Evolutionary conservation across 257 asterid species (phyloP).

Genomic region (Nicotiana undulata): DNA sequence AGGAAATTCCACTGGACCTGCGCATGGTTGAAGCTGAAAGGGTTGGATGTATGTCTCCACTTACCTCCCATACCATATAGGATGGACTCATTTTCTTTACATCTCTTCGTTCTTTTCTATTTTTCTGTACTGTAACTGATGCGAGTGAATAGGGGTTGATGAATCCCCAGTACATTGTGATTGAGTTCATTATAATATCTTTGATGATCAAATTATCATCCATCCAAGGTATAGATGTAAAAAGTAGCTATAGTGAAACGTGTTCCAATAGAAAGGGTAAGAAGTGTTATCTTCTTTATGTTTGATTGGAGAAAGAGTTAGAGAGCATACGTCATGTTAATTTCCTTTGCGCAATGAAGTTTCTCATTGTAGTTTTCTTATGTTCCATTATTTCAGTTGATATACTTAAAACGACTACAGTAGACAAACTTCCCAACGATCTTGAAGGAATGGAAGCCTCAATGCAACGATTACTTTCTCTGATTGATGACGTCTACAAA

Average conservation of each 20-base stretch:
- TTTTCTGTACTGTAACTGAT: neutral
- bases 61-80: neutral
- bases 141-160: neutral
- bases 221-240: neutral
- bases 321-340: neutral
- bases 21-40: slow-evolving; percentile 91
- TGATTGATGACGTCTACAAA: slow-evolving; percentile 74
- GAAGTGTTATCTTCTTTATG: neutral
- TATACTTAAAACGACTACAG: slow-evolving; percentile 66
- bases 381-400: slow-evolving; percentile 46
- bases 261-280: neutral
- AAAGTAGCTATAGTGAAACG: neutral
- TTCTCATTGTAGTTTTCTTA: neutral
- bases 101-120: neutral
- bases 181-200: neutral
- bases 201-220: neutral
- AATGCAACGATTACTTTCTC: slow-evolving; percentile 80
- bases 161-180: neutral
- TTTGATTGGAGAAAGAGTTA: neutral
- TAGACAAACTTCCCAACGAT: slow-evolving; percentile 85
- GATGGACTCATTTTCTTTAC: neutral
- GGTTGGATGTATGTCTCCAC: slow-evolving; percentile 68
- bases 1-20: slow-evolving; percentile 79
- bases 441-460: slow-evolving; percentile 96
- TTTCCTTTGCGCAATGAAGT: neutral